Base-by-base conservation (phyloP, 768 basidiomycete species). In the Boletellus sp. region DNA sequence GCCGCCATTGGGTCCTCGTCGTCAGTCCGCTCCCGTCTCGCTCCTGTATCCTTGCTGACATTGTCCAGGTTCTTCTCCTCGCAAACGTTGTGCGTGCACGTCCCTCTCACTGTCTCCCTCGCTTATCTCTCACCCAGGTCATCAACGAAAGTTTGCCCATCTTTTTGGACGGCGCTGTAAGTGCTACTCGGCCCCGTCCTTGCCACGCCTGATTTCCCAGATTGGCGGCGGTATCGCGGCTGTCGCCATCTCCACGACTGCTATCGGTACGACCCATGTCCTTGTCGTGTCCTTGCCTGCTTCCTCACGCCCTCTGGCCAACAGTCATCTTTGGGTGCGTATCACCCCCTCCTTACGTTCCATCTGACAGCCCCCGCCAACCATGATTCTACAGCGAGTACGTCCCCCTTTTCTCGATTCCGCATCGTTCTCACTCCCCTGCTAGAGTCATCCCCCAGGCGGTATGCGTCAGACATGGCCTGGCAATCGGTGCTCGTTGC, bases 1-100 rank as follows among this genome's bases (percentile, higher is more conserved):
- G 90, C 0, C 79, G 90, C 3, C 91, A 94, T 67, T 94, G 95
- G 95, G 92, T 97, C 12, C 79, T 98, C 9, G 94, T 96, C 45
- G 94, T 92, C 61, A 45, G 76, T 39, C 15, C 34, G 37, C 17
- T 37, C 35, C 8, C 22, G 12, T 42, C 3, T 38, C 2, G 22
- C 26, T 24, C 19, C 1, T n/a, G 3, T 8, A 5, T 23, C 3
- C 5, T 70, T 2, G 48, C 44, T 36, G 60, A 26, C 3, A 28
- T 1, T 19, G 4, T n/a, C 8, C 39, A 90, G 88, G 88, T 93
- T 8, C 76, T 98, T 2, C 77, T 98, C 2, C 74, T 97, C 1
- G 81, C 87, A 49, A 96, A 97, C 65, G 94, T 96, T 51, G 87
- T 88, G 60, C 48, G 86, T 68, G 17, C 39, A 15, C 22, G 2